Evolutionary conservation across 2,329 filamentous ascomycete species (phyloP).

Genomic region (Cladophialophora psammophila): DNA sequence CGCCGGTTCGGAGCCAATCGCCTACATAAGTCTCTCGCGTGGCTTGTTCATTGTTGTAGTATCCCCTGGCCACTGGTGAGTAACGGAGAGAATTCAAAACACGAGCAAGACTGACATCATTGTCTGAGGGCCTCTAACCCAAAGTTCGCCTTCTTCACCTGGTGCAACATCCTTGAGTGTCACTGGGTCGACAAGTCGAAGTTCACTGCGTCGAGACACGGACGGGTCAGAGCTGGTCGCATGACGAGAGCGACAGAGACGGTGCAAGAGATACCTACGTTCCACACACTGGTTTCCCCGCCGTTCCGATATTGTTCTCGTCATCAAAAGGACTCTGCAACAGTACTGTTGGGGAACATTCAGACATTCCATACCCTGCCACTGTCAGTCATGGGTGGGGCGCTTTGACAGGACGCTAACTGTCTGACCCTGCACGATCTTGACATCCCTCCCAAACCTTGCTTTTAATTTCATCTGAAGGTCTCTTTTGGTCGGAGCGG

Average conservation of each 20-base stretch:
- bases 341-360: conserved; percentile 52
- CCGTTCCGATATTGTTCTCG: conserved; percentile 56
- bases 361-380: conserved; percentile 41
- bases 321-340: conserved; percentile 51
- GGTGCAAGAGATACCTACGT: conserved; percentile 22
- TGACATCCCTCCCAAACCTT: conserved; percentile 56
- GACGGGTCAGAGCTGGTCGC: not conserved
- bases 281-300: conserved; percentile 39
- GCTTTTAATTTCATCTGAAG: conserved; percentile 59
- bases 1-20: conserved; percentile 66
- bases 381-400: not conserved
- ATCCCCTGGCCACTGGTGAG: conserved; percentile 65
- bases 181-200: conserved; percentile 28
- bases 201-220: conserved; percentile 11
- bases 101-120: conserved; percentile 46
- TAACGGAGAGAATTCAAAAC: not conserved
- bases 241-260: not conserved
- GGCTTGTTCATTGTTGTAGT: conserved; percentile 74
- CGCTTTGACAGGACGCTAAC: conserved; percentile 58
- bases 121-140: conserved; percentile 79
- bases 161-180: conserved; percentile 26
- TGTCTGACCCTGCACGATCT: conserved; percentile 49
- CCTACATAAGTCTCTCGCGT: conserved; percentile 73
- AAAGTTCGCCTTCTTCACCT: conserved; percentile 59
- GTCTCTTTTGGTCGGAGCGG: conserved; percentile 63